These are phyloP conservation scores for Sclerospora graminicola DNA, from an alignment of 352 stramenopile species.

Conservation along the genomic window DNA sequence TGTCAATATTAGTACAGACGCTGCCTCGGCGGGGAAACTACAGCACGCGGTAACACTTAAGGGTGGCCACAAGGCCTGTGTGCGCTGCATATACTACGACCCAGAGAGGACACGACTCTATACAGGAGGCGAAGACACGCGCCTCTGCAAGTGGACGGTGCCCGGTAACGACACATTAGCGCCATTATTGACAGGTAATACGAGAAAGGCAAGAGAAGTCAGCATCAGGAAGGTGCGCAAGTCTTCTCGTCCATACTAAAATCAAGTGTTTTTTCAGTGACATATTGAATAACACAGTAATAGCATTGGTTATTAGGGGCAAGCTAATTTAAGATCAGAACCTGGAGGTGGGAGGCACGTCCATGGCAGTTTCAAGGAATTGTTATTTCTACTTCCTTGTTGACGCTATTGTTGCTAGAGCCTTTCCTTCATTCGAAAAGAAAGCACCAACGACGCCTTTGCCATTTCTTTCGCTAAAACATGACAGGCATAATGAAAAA, in stretches of 20 bases:
- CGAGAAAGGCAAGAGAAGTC: conserved; percentile 19
- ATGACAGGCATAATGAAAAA: too few relatives aligned
- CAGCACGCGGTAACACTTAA: conserved; percentile 38
- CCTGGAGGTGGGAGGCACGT: too few relatives aligned
- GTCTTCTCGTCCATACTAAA: conserved; percentile 59
- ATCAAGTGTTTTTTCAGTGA: too few relatives aligned
- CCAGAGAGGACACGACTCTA: conserved; percentile 35
- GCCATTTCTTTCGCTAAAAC: too few relatives aligned
- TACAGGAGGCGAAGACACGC: conserved; percentile 81
- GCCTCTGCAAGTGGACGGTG: conserved; percentile 70
- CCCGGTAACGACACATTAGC: neutral
- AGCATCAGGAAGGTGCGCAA: conserved; percentile 71
- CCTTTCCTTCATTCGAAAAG: too few relatives aligned
- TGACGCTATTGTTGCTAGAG: too few relatives aligned
- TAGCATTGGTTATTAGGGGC: too few relatives aligned
- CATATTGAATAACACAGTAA: too few relatives aligned
- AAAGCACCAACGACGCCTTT: too few relatives aligned
- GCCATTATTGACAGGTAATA: conserved; percentile 5
- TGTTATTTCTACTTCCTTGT: too few relatives aligned
- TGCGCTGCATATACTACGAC: conserved; percentile 76
- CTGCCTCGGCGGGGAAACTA: conserved; percentile 32
- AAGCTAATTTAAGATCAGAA: too few relatives aligned
- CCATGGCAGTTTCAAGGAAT: too few relatives aligned
- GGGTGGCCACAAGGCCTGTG: conserved; percentile 76
- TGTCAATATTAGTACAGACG: conserved; percentile 40